Evolutionary conservation across 2,329 filamentous ascomycete species (phyloP).

Genomic region (Colletotrichum sp.): DNA sequence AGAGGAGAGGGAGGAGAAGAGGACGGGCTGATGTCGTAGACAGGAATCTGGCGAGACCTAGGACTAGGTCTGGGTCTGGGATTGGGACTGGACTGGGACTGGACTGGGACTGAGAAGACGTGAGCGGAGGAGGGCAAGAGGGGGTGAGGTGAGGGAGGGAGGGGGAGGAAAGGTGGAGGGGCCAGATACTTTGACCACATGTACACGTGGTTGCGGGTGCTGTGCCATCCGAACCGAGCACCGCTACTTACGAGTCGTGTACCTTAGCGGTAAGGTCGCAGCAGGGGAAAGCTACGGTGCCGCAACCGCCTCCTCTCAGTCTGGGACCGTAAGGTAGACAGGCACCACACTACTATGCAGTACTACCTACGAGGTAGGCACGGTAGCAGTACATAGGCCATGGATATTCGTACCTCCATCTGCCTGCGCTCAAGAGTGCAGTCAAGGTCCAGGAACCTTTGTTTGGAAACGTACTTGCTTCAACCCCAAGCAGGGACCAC

Average conservation of each 20-base stretch:
- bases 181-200: not conserved
- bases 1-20: not conserved
- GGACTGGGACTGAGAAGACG: not conserved
- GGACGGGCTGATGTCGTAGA: not conserved
- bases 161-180: not conserved
- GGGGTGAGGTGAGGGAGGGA: not conserved
- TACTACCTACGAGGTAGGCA: too few species aligned
- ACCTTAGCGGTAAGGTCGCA: not conserved
- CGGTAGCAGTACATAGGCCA: not conserved
- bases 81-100: not conserved
- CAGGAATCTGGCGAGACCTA: not conserved
- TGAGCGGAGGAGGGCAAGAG: not conserved
- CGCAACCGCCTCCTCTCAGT: not conserved
- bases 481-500: constrained; percentile 3
- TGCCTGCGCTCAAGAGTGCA: not conserved
- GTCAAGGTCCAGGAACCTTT: constrained; percentile 2
- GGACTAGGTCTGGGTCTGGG: not conserved
- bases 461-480: constrained; percentile 15
- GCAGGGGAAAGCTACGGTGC: not conserved
- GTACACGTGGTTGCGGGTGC: not conserved
- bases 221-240: not conserved
- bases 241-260: not conserved
- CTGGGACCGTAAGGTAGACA: not conserved
- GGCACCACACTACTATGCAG: not conserved
- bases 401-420: too few species aligned